phyloP scores from a whole-genome alignment of 805 yeast genomes.

The Teunomyces pallodes region DNA sequence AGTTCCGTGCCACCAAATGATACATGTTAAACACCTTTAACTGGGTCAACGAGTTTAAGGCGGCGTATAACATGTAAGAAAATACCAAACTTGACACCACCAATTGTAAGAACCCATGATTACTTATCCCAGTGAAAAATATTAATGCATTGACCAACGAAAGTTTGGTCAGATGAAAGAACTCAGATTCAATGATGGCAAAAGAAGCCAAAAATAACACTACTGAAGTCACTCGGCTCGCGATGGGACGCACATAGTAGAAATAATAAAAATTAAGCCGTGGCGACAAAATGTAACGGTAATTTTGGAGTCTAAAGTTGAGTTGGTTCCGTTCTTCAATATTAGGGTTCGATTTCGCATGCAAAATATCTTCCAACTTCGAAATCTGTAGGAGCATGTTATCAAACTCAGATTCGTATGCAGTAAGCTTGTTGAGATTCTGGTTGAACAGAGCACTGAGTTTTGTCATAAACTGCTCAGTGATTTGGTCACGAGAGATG shows the following conservation, averaged over 20 bases:
- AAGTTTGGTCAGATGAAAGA: slow-evolving; percentile 63
- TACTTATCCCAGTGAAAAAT: slow-evolving; percentile 24
- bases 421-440: slow-evolving; percentile 49
- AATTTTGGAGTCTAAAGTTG: slow-evolving; percentile 18
- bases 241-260: slow-evolving; percentile 45
- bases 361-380: slow-evolving; percentile 56
- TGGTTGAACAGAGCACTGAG: slow-evolving; percentile 52
- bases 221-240: slow-evolving; percentile 43
- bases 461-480: slow-evolving; percentile 44
- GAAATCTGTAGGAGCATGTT: slow-evolving; percentile 47
- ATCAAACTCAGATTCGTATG: slow-evolving; percentile 58
- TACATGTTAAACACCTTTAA: slow-evolving; percentile 73
- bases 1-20: slow-evolving; percentile 66
- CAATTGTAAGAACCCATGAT: slow-evolving; percentile 30
- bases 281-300: slow-evolving; percentile 32
- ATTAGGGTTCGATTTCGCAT: slow-evolving; percentile 30
- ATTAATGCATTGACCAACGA: slow-evolving; percentile 59
- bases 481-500: slow-evolving; percentile 33
- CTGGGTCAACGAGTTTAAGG: slow-evolving; percentile 63
- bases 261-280: slow-evolving; percentile 39
- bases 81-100: slow-evolving; percentile 42
- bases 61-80: slow-evolving; percentile 66
- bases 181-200: slow-evolving; percentile 67
- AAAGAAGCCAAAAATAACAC: slow-evolving; percentile 45
- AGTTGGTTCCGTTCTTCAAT: slow-evolving; percentile 14